Evolutionary conservation across 2,329 filamentous ascomycete genomes (phyloP), one percentile per base, ranked within the genome.

Genomic region (Chlorencoelia australis): DNA sequence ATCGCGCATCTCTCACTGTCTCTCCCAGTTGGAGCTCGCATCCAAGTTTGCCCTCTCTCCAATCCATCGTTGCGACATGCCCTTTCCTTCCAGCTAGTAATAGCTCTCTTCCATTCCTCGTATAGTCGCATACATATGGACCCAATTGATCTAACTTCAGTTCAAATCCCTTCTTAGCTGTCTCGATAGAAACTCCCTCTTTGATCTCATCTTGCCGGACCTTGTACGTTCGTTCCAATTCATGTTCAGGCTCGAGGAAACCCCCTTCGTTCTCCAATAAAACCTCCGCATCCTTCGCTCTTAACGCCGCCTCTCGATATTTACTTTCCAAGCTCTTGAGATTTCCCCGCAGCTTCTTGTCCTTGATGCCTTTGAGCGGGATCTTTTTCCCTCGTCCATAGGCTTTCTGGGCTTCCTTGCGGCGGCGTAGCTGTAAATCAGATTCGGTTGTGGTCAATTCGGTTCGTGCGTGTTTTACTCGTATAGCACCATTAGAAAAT

Each of bases 31-130:
- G 86, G 45, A 96, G 54, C 59, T 98, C 91, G 57, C 87, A 95
- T 5, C 84, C 85, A 41, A 95, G 65, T 59, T 88, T 94, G 27
- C 88, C 89, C 49, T 82, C 81, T 45, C 89, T 71, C 89, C 91
- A 98, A 61, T 98, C 88, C 75, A 96, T 93, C 1, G 84, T 89
- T 39, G 91, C 89, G 47, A 98, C 69, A 74, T 98, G 91, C 10
- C 91, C 91, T 61, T 94, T 95, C 42, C 86, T 71, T 18, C 91
- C 88, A 9, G 81, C 87, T 21, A 98, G 68, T 36, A 98, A 65
- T 44, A 98, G 63, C 51, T 93, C 79, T 47, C 83, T 75, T 31
- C 91, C 91, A 54, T 94, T 96, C 29, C 86, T 73, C 31, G 85
- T 86, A 61, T 94, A 98, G 48, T 95, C 86, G 56, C 79, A 82